A percentile compares a stretch with the other conserved stretches of the same genome.
Conservation (phyloP, 441 rosid species). For the Metrosideros polymorpha region DNA sequence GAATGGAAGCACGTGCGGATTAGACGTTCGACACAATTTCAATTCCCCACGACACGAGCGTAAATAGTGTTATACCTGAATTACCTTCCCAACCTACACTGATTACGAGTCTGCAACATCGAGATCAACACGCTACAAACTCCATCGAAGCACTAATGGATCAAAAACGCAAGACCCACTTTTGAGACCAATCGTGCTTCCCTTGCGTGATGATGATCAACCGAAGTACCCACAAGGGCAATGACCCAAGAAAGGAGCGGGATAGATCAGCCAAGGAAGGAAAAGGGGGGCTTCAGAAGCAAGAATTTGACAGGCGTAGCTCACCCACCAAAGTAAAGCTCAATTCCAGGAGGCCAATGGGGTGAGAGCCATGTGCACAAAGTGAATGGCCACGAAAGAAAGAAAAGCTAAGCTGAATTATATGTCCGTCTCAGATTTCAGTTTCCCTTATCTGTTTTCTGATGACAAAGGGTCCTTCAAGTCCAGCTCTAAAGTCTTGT, state of each 20-base stretch:
- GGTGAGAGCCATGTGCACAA: slow-evolving; percentile 45
- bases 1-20: neutral
- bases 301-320: slow-evolving; percentile 15
- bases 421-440: neutral
- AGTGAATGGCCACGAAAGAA: slow-evolving; percentile 2
- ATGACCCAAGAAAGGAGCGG: neutral
- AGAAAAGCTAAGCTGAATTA: slow-evolving; percentile 7
- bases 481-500: slow-evolving; percentile 52
- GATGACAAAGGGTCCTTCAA: slow-evolving; percentile 5
- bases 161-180: neutral
- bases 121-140: neutral
- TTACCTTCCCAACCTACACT: neutral
- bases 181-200: neutral
- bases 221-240: neutral
- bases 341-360: slow-evolving; percentile 13
- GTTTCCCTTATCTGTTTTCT: slow-evolving; percentile 1
- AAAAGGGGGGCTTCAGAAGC: neutral
- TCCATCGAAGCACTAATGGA: neutral
- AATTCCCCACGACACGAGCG: neutral
- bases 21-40: neutral
- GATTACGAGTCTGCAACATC: neutral
- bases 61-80: neutral
- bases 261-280: neutral
- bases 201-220: neutral
- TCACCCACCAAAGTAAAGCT: slow-evolving; percentile 32